Base-by-base conservation (phyloP, 1,139 yeast species). In the Debaryomyces sp. region DNA sequence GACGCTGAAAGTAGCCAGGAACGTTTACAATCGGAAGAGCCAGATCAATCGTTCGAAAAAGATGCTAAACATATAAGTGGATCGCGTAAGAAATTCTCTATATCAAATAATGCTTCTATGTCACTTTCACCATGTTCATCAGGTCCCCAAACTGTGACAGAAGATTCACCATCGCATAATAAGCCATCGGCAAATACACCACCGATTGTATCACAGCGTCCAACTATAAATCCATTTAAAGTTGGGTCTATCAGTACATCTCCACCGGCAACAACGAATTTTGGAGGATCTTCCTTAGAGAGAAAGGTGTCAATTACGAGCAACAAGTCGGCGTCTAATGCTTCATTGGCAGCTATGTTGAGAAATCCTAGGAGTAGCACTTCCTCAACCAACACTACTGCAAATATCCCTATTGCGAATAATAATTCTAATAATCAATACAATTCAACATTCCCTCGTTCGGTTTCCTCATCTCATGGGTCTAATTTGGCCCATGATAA, bases 231-330 rank as follows among this genome's bases (percentile, higher is more conserved):
- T 52, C 83, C 87, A 2, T 84, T 84, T 60, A 82, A 80, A 54
- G 81, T 80, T 1, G 89, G 88, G 0, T 81, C 88, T 0, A 75
- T 83, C 15, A 78, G 83, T 22, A 75, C 71, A 47, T 72, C 82
- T 18, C 80, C 78, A 18, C 83, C 77, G 17, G 66, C 63, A 9
- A 55, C 58, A 5, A 55, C 73, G 6, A 43, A 45, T 29, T 47
- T 52, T 23, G 57, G 51, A 32, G 62, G 58, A 3, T 60, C 70
- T 2, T 67, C 76, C 4, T 62, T 73, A 50, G 81, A 77, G 52
- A 61, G 81, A 43, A 59, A 75, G 35, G 64, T 77, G 10, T 71
- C 77, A 17, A 73, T 76, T 43, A 75, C 80, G 21, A 74, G 79
- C 54, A 75, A 74, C 55, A 67, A 76, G 47, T 75, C 81, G 3